Percentiles rank a stretch among this genome's conserved stretches.
phyloP scores from a whole-genome alignment of 1,139 yeast genomes.

The Blastobotrys proliferans region DNA sequence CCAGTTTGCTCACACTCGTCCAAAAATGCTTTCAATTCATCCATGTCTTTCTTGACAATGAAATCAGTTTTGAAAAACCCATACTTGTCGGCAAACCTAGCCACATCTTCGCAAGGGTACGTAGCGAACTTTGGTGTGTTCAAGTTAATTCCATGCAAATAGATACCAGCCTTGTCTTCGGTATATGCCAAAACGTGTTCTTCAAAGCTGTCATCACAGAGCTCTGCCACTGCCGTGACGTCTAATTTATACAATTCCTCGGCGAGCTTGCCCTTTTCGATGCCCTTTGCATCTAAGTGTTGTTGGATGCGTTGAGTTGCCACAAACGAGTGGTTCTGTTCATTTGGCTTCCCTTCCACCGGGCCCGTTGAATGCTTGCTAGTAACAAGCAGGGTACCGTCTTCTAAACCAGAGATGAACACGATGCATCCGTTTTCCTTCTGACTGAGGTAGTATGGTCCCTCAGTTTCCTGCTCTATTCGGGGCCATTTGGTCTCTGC shows the following conservation, averaged over 20 bases:
- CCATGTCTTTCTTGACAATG: slow-evolving; percentile 39
- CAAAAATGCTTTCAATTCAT: slow-evolving; percentile 48
- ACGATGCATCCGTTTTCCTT: slow-evolving; percentile 95
- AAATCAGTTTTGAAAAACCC: slow-evolving; percentile 63
- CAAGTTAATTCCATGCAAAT: slow-evolving; percentile 80
- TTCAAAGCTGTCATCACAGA: slow-evolving; percentile 89
- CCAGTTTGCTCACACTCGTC: slow-evolving; percentile 63
- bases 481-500: slow-evolving; percentile 47
- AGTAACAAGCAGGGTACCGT: slow-evolving; percentile 73
- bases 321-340: slow-evolving; percentile 67
- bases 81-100: slow-evolving; percentile 57
- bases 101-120: slow-evolving; percentile 56
- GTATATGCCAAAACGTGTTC: slow-evolving; percentile 85
- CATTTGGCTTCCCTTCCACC: slow-evolving; percentile 41
- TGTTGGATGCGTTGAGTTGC: slow-evolving; percentile 58
- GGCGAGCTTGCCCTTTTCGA: slow-evolving; percentile 52
- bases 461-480: slow-evolving; percentile 48
- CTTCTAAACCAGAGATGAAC: slow-evolving; percentile 68
- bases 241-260: slow-evolving; percentile 46
- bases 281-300: slow-evolving; percentile 46
- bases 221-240: slow-evolving; percentile 85
- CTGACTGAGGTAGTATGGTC: slow-evolving; percentile 77
- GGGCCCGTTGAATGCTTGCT: slow-evolving; percentile 87
- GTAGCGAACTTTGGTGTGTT: slow-evolving; percentile 66
- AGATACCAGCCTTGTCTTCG: slow-evolving; percentile 68